Evolutionary conservation across 106 monocot genomes (phyloP), one percentile per base, ranked within the genome.

Genomic region (Platanthera guangdongensis): DNA sequence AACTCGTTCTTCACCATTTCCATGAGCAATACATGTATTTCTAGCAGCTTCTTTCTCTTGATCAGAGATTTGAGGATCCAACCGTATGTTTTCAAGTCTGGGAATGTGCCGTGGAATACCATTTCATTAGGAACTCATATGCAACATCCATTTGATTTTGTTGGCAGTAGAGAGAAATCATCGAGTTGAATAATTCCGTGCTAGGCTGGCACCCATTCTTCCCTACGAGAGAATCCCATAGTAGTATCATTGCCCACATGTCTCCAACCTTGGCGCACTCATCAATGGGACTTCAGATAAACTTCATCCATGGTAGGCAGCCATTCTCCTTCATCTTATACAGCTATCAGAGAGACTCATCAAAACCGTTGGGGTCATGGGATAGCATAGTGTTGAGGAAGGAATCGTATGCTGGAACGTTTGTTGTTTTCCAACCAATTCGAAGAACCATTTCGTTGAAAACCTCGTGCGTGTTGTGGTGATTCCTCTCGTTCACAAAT

Each of bases 1-100:
- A 48, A 84, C 72, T 90, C 92, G 46, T 92, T 95, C 85, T 84
- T 87, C 54, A 90, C 74, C 95, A 92, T 92, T 87, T 95, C 95
- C 0, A 19, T 88, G 50, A 95, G 86, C 14, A 90, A 49, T 3
- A 76, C 69, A 0, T 39, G 52, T 0, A 85, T 83, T 22, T 92
- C 90, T 50, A 59, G 80, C 16, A 77, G 11, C 70, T 80, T 85
- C 62, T 68, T 69, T 7, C 49, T 75, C 69, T 84, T 88, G 1
- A 90, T 45, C 80, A 89, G 73, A 30, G 55, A 78, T 68, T 82
- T 74, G 14, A 92, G 75, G 74, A 95, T 28, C 74, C 89, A 4
- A 79, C 88, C 83, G 75, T 89, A 92, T 0, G 88, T 90, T 19
- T 79, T 65, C 3, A 68, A 55, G 16, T 88, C 85, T 0, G 95